These are phyloP conservation scores for Kodamaea suecica DNA, from an alignment of 1,139 yeast genomes.

Conservation along the genomic window DNA sequence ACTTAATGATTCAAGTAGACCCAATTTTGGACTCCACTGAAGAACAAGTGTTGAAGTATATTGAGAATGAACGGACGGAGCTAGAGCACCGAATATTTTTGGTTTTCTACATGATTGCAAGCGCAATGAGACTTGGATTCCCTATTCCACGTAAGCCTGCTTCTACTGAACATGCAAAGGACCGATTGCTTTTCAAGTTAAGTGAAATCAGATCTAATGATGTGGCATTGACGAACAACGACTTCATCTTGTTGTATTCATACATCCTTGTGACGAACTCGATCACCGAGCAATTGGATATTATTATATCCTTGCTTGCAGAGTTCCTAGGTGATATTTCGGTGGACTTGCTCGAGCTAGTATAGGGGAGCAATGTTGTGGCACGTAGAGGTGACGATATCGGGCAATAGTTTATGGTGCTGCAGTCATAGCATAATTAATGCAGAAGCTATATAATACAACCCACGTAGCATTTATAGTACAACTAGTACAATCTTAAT, in stretches of 20 bases:
- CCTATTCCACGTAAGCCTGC: slow-evolving; percentile 79
- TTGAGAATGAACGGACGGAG: slow-evolving; percentile 61
- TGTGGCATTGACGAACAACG: slow-evolving; percentile 50
- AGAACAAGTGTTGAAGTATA: slow-evolving; percentile 51
- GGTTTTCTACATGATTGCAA: slow-evolving; percentile 73
- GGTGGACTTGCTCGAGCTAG: slow-evolving; percentile 49
- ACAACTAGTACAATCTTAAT: too few species aligned
- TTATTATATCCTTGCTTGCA: slow-evolving; percentile 51
- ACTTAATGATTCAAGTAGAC: slow-evolving; percentile 63
- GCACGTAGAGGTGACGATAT: neutral
- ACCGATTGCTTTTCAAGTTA: slow-evolving; percentile 62
- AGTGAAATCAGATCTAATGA: slow-evolving; percentile 37
- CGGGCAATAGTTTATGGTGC: too few species aligned
- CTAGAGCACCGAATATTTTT: slow-evolving; percentile 69
- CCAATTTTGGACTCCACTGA: slow-evolving; percentile 54
- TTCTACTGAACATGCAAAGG: slow-evolving; percentile 72
- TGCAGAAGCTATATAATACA: too few species aligned
- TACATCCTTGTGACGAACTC: slow-evolving; percentile 70
- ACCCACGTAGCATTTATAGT: too few species aligned
- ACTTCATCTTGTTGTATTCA: slow-evolving; percentile 71
- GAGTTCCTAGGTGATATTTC: slow-evolving; percentile 62
- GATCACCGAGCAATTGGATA: slow-evolving; percentile 62
- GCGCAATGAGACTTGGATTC: slow-evolving; percentile 71
- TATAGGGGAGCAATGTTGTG: slow-evolving; percentile 13
- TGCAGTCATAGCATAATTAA: too few species aligned